Conservation (phyloP, 495 filamentous ascomycete species). For the Podospora didyma region DNA sequence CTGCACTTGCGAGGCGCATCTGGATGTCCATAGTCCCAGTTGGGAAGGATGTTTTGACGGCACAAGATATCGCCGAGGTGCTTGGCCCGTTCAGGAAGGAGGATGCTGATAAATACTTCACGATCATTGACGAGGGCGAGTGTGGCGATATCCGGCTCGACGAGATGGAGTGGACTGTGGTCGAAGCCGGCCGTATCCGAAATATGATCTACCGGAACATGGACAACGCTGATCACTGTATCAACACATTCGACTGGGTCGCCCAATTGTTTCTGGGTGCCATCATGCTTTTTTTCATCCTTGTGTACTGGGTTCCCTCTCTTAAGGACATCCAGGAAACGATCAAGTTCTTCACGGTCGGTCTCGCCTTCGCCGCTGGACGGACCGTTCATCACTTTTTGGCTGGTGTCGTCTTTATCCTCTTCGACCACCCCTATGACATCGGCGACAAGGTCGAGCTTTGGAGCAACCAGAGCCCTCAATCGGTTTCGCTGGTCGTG, state of each 20-base stretch:
- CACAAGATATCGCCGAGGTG: constrained; percentile 28
- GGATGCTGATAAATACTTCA: constrained; percentile 24
- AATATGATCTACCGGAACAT: constrained; percentile 27
- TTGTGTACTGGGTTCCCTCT: constrained; percentile 18
- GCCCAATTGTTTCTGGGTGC: constrained; percentile 51
- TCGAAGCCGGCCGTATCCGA: constrained; percentile 22
- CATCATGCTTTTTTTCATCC: constrained; percentile 62
- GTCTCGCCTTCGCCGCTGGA: constrained; percentile 73
- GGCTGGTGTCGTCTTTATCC: constrained; percentile 77
- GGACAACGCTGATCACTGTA: constrained; percentile 27
- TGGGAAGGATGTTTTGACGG: constrained; percentile 22
- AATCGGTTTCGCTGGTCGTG: constrained; percentile 55
- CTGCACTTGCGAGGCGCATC: constrained; percentile 45
- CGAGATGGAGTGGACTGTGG: constrained; percentile 26
- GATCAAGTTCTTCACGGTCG: constrained; percentile 63
- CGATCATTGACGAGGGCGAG: constrained; percentile 23
- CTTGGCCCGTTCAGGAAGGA: constrained; percentile 25
- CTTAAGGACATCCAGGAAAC: constrained; percentile 26
- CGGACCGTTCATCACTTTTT: constrained; percentile 73
- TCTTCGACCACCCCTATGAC: constrained; percentile 69
- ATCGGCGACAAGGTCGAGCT: constrained; percentile 77
- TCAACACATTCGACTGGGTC: constrained; percentile 31
- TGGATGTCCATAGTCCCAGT: constrained; percentile 29
- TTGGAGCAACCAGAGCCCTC: constrained; percentile 25
- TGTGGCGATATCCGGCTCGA: constrained; percentile 29